Base-by-base conservation (phyloP, 1,284 basidiomycete species). In the Papiliotrema nemorosa region DNA sequence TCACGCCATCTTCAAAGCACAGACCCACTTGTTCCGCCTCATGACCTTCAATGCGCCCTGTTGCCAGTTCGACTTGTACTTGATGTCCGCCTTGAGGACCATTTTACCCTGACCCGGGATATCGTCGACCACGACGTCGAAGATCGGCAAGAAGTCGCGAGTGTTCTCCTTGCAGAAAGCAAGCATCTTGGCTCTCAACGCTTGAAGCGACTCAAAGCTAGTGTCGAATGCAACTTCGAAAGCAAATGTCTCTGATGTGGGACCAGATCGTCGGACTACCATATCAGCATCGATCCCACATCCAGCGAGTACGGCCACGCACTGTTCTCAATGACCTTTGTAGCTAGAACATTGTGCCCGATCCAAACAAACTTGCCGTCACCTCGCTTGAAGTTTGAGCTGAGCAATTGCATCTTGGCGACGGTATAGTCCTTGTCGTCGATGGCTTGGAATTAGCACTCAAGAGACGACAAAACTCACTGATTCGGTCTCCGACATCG, bases 1-100 rank as follows among this genome's bases (percentile, higher is more conserved):
- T 54, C 52, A 64, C 59, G 83, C 79, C 36, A 80, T 71, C 74
- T 92, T 93, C 54, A 96, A 78, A 22, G 87, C 86, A 69, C 88
- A 92, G 35, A 92, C 81, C 89, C 90, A 93, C 75, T 89, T 90
- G 78, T 93, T 93, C 47, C 89, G 81, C 50, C 90, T 82, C 75
- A 86, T 76, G 0, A 74, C 68, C 55, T 72, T 90, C 36, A 92
- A 75, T 0, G 84, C 82, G 21, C 82, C 84, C 64, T 89, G 86
- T 71, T 91, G 89, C 78, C 84, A 87, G 70, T 92, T 94, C 60
- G 84, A 85, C 78, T 90, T 92, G 79, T 91, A 57, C 71, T 86
- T 87, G 75, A 94, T 94, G 66, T 88, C 85, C 24, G 86, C 85
- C 54, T 82, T 82, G 18, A 94, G 78, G 0, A 81, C 79, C 79